A percentile compares a stretch with the other conserved stretches of the same genome.
phyloP scores from a whole-genome alignment of 768 basidiomycete genomes.

The Cystobasidium onofrii region DNA sequence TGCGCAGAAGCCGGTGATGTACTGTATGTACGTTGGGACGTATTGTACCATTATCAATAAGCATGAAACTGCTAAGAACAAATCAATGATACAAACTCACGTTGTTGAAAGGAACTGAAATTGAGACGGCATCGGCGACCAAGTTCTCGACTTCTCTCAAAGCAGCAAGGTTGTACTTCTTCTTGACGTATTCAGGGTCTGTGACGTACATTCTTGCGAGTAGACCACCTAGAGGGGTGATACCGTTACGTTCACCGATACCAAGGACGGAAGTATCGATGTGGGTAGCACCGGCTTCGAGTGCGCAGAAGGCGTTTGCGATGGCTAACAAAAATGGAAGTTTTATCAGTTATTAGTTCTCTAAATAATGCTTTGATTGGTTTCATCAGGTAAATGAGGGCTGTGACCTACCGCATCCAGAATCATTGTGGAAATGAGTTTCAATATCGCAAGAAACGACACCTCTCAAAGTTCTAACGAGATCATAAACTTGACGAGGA shows the following conservation, averaged over 20 bases:
- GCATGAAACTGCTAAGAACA: too few species aligned
- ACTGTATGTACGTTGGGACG: slow-evolving; percentile 33
- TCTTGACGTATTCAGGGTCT: slow-evolving; percentile 90
- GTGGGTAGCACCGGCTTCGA: slow-evolving; percentile 97
- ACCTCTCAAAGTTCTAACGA: slow-evolving; percentile 88
- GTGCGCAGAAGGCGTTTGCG: slow-evolving; percentile 94
- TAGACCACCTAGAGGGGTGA: slow-evolving; percentile 93
- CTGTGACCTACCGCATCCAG: slow-evolving; percentile 64
- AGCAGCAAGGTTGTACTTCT: slow-evolving; percentile 96
- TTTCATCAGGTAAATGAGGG: too few species aligned
- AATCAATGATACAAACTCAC: slow-evolving; percentile 66
- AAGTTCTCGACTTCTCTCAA: slow-evolving; percentile 97
- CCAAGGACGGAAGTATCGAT: slow-evolving; percentile 97
- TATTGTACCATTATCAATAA: too few species aligned
- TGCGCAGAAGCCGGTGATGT: slow-evolving; percentile 87
- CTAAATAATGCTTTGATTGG: too few species aligned
- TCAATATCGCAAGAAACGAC: slow-evolving; percentile 98
- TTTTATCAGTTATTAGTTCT: too few species aligned
- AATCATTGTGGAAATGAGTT: slow-evolving; percentile 96
- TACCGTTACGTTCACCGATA: slow-evolving; percentile 97
- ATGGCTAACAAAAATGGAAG: slow-evolving; percentile 68
- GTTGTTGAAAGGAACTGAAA: slow-evolving; percentile 95
- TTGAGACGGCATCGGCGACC: slow-evolving; percentile 96
- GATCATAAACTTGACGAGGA: slow-evolving; percentile 95
- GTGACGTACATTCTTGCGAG: slow-evolving; percentile 69